phyloP scores from a whole-genome alignment of 2,329 filamentous ascomycete genomes.

The Cladosporium colombiae region DNA sequence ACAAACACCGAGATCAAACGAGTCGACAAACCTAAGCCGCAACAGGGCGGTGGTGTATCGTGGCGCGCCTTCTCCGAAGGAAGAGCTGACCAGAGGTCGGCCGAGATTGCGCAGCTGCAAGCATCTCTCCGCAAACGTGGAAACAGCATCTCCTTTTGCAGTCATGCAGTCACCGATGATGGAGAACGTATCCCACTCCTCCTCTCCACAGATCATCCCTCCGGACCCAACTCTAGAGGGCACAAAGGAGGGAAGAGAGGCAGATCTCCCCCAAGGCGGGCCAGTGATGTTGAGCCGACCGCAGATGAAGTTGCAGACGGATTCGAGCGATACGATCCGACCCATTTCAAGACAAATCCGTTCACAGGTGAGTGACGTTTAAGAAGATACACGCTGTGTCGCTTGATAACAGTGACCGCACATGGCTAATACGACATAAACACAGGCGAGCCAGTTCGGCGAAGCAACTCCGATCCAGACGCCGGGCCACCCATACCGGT shows the following conservation, averaged over 20 bases:
- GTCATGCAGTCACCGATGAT: constrained; percentile 37
- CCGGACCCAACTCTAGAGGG: constrained; percentile 24
- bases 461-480: constrained; percentile 26
- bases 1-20: constrained; percentile 29
- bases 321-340: constrained; percentile 25
- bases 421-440: constrained; percentile 23
- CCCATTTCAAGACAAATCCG: constrained; percentile 34
- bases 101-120: constrained; percentile 38
- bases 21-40: constrained; percentile 36
- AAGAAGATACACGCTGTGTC: neutral
- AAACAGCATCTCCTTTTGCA: constrained; percentile 37
- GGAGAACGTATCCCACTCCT: constrained; percentile 34
- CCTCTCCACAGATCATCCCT: constrained; percentile 22
- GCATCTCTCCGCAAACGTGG: constrained; percentile 36
- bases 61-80: constrained; percentile 39
- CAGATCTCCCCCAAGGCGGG: constrained; percentile 34
- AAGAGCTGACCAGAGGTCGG: constrained; percentile 34
- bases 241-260: constrained; percentile 22
- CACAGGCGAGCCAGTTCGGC: constrained; percentile 30
- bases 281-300: constrained; percentile 31
- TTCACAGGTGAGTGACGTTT: constrained; percentile 35
- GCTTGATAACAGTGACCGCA: neutral
- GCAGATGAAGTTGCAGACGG: constrained; percentile 34
- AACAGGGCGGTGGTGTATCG: constrained; percentile 36
- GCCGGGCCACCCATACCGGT: constrained; percentile 15